These are phyloP conservation scores for Verruconis gallopava DNA, from an alignment of 2,329 filamentous ascomycete genomes.

Conservation along the genomic window DNA sequence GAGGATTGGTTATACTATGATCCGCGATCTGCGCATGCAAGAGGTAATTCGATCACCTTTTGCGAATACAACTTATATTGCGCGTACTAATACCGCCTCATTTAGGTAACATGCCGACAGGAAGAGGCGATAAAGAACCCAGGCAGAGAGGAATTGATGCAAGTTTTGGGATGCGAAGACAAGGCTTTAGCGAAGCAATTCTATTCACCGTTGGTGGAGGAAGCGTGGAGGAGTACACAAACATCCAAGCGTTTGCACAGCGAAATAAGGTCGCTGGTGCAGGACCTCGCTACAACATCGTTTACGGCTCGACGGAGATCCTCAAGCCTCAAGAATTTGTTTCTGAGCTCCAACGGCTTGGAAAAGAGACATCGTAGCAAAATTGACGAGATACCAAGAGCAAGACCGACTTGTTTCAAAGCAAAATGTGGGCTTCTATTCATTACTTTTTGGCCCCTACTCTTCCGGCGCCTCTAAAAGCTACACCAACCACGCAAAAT, in stretches of 20 bases:
- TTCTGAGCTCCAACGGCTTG: constrained; percentile 43
- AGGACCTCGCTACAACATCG: constrained; percentile 61
- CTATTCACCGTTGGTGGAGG: constrained; percentile 90
- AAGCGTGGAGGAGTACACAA: constrained; percentile 98
- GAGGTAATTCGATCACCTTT: constrained; percentile 86
- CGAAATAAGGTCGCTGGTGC: constrained; percentile 49
- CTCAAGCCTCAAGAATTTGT: constrained; percentile 52
- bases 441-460: constrained; percentile 5
- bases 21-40: constrained; percentile 80
- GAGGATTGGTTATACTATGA: constrained; percentile 97
- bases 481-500: constrained; percentile 21
- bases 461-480: constrained; percentile 15
- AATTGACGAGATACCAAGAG: too few species aligned
- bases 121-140: constrained; percentile 24
- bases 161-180: constrained; percentile 79
- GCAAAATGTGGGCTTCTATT: too few species aligned
- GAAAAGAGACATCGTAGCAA: constrained; percentile 34
- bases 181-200: constrained; percentile 79
- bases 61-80: constrained; percentile 27
- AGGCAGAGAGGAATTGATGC: constrained; percentile 52
- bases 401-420: too few species aligned
- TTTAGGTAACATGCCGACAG: too few species aligned
- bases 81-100: too few species aligned
- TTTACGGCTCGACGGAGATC: constrained; percentile 83
- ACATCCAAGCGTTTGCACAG: constrained; percentile 89